Conservation (phyloP, 2,329 filamentous ascomycete genomes). For the Biscogniauxia mediterranea region DNA sequence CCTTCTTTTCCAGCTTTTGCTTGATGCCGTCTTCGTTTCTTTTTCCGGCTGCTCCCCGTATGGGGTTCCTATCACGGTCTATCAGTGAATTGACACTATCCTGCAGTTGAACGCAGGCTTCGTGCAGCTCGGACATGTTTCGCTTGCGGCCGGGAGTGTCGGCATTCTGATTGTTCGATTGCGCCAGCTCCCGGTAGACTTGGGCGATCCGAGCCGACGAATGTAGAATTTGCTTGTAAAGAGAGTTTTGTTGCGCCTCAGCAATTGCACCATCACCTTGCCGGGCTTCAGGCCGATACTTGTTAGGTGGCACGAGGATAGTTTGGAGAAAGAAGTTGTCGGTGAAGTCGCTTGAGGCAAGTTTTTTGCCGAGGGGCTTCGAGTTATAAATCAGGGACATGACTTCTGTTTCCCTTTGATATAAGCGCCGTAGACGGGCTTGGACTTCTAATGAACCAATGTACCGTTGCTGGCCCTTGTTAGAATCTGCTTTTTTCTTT, state of each 20-base stretch:
- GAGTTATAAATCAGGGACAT: constrained; percentile 82
- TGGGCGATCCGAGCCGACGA: constrained; percentile 70
- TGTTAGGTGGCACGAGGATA: constrained; percentile 87
- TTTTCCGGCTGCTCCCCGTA: constrained; percentile 73
- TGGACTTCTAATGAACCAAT: constrained; percentile 81
- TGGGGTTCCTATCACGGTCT: constrained; percentile 82
- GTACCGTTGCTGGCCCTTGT: constrained; percentile 61
- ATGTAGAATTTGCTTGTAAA: constrained; percentile 82
- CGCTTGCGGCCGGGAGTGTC: constrained; percentile 45
- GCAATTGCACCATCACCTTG: constrained; percentile 79
- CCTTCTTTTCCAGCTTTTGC: constrained; percentile 97
- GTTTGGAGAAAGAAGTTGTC: constrained; percentile 95
- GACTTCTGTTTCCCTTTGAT: constrained; percentile 83
- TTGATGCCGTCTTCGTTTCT: constrained; percentile 92
- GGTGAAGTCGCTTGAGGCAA: constrained; percentile 93
- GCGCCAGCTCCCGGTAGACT: constrained; percentile 67
- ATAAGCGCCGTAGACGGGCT: constrained; percentile 73
- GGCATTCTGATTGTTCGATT: constrained; percentile 37
- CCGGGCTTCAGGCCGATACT: constrained; percentile 81
- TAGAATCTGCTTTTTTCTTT: constrained; percentile 33
- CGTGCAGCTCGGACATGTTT: constrained; percentile 74
- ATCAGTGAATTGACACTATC: constrained; percentile 90
- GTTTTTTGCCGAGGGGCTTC: constrained; percentile 58
- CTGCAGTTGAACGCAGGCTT: constrained; percentile 80
- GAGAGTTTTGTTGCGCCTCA: constrained; percentile 82